phyloP scores from a whole-genome alignment of 345 rosid genomes.

The Dimocarpus longan region DNA sequence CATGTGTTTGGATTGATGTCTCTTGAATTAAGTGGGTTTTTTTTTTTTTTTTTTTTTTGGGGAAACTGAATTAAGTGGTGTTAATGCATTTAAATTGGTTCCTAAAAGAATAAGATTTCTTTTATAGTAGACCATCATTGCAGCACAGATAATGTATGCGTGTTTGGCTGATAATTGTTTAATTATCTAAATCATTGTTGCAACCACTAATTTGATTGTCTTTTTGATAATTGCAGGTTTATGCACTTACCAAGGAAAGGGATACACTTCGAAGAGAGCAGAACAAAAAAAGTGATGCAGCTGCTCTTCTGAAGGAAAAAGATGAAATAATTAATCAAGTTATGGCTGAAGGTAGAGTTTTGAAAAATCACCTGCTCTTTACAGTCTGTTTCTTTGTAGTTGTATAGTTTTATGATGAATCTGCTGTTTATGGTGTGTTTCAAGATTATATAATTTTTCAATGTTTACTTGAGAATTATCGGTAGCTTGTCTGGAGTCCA shows the following conservation, averaged over 20 bases:
- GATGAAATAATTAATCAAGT: conserved; percentile 98
- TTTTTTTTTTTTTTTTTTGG: too few relatives aligned
- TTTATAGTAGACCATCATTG: not conserved
- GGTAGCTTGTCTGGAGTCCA: not conserved
- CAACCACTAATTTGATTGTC: conserved; percentile 10
- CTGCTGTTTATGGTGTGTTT: not conserved
- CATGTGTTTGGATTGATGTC: not conserved
- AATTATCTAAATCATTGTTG: not conserved
- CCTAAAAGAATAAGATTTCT: not conserved
- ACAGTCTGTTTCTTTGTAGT: conserved; percentile 7
- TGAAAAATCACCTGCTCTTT: conserved; percentile 17
- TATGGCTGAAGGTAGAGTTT: conserved; percentile 94
- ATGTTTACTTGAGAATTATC: not conserved
- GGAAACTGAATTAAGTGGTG: not conserved
- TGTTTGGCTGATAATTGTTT: not conserved
- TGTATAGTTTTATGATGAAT: conserved; percentile 4
- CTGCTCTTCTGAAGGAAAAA: conserved; percentile 97
- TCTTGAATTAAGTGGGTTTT: not conserved
- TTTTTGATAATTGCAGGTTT: conserved; percentile 55
- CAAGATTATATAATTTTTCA: not conserved
- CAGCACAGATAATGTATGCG: not conserved
- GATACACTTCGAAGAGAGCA: conserved; percentile 98
- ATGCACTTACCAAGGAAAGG: conserved; percentile 96
- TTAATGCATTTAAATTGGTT: not conserved
- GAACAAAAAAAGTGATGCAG: conserved; percentile 91